Percentiles rank a stretch among this genome's conserved stretches.
These are phyloP conservation scores for Dovyalis caffra DNA, from an alignment of 345 rosid genomes.

Conservation along the genomic window DNA sequence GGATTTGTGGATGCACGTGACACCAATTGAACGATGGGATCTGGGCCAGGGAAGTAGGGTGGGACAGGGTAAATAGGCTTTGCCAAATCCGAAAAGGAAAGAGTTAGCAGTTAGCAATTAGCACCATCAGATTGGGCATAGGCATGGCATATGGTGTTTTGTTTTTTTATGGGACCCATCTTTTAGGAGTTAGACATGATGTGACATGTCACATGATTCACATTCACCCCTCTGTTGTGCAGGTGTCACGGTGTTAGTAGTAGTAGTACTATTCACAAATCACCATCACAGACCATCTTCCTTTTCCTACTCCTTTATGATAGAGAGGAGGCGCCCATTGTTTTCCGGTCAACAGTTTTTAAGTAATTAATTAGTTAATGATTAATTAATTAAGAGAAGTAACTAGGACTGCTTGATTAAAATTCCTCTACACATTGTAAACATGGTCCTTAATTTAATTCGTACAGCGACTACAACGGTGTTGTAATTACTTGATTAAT, in stretches of 20 bases:
- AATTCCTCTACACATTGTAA: too few species aligned
- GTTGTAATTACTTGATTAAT: too few species aligned
- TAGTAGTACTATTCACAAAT: background rate
- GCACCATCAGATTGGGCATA: constrained; percentile 23
- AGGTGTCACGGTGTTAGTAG: background rate
- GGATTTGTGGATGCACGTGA: constrained; percentile 51
- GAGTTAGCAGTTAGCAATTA: constrained; percentile 21
- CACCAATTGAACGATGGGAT: constrained; percentile 33
- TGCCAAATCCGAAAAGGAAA: constrained; percentile 31
- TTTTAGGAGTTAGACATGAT: constrained; percentile 12
- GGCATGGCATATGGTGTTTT: background rate
- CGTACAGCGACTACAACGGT: too few species aligned
- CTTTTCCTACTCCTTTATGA: too few species aligned
- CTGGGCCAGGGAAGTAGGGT: constrained; percentile 37
- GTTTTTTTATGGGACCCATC: constrained; percentile 28
- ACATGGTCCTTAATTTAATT: too few species aligned
- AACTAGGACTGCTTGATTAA: too few species aligned
- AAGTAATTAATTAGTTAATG: too few species aligned
- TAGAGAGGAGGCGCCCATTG: background rate
- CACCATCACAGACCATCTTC: background rate
- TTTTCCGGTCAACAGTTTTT: background rate
- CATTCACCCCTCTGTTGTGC: background rate
- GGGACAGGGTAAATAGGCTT: constrained; percentile 26
- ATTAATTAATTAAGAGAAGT: too few species aligned
- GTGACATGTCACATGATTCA: constrained; percentile 33